A percentile compares a stretch with the other conserved stretches of the same genome.
These are phyloP conservation scores for Dactylellina cionopaga DNA, from an alignment of 2,329 filamentous ascomycete genomes.

Conservation along the genomic window DNA sequence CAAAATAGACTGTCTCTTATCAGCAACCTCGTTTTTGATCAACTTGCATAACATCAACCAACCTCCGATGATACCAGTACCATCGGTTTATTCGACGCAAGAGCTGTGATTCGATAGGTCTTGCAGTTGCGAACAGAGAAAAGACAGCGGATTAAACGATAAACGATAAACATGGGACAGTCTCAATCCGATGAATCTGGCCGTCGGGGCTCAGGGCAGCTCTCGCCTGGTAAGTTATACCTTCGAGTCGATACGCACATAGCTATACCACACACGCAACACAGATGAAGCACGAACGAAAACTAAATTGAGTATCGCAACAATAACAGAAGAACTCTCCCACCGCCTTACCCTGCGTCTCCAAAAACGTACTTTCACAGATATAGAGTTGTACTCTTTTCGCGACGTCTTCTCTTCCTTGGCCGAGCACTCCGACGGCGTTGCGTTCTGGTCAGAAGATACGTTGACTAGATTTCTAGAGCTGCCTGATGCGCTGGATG, in stretches of 20 bases:
- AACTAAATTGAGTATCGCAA: not conserved
- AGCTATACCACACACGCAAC: not conserved
- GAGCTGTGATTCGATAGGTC: too few species aligned
- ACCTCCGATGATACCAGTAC: too few species aligned
- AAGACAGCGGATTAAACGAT: not conserved
- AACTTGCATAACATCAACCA: too few species aligned
- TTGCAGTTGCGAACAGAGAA: too few species aligned
- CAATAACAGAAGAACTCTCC: constrained; percentile 54
- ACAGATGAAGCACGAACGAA: not conserved
- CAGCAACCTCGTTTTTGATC: too few species aligned
- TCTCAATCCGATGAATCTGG: constrained; percentile 42
- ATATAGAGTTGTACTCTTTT: constrained; percentile 77
- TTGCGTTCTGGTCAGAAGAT: constrained; percentile 75
- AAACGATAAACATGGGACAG: constrained; percentile 23
- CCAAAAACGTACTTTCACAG: constrained; percentile 75
- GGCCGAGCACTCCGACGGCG: constrained; percentile 69
- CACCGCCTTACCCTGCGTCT: constrained; percentile 62
- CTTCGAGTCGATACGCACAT: not conserved
- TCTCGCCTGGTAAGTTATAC: constrained; percentile 30
- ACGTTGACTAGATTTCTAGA: constrained; percentile 77
- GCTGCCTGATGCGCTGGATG: constrained; percentile 75
- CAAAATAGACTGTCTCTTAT: too few species aligned
- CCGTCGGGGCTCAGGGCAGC: not conserved
- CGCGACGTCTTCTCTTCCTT: constrained; percentile 77
- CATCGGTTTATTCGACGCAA: too few species aligned